Evolutionary conservation across 176 grass and related monocot species (phyloP).

Genomic region (Melocanna baccifera): DNA sequence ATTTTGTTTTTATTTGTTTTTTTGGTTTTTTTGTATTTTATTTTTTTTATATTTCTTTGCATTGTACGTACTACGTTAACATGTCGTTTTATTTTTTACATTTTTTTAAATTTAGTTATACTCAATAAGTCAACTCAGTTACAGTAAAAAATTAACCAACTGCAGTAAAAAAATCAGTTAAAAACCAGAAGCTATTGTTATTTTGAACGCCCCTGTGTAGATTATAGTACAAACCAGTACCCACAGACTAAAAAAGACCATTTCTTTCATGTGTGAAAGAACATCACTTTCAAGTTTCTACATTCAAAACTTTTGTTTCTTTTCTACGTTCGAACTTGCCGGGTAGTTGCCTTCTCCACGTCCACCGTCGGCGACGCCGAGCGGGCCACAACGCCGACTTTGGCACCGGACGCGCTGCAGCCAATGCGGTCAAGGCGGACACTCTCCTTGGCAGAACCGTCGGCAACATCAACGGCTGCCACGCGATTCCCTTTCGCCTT

Average conservation of each 20-base stretch:
- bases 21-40: too few relatives aligned
- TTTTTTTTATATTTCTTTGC: too few relatives aligned
- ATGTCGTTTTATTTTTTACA: too few relatives aligned
- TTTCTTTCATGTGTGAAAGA: neutral
- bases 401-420: neutral
- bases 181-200: too few relatives aligned
- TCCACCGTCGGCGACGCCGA: conserved; percentile 23
- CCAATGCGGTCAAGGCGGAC: conserved; percentile 27
- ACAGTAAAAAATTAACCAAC: too few relatives aligned
- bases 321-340: conserved; percentile 42
- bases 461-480: conserved; percentile 22
- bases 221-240: neutral
- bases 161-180: too few relatives aligned
- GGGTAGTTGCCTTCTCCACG: conserved; percentile 26
- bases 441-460: neutral
- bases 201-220: too few relatives aligned
- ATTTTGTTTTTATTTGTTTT: too few relatives aligned
- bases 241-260: neutral
- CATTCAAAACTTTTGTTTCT: neutral
- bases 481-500: conserved; percentile 49
- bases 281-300: neutral
- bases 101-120: too few relatives aligned
- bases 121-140: too few relatives aligned
- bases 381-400: conserved; percentile 23
- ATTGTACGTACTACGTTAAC: too few relatives aligned